These are phyloP conservation scores for Mycena vulgaris DNA, from an alignment of 768 basidiomycete genomes.

Conservation along the genomic window DNA sequence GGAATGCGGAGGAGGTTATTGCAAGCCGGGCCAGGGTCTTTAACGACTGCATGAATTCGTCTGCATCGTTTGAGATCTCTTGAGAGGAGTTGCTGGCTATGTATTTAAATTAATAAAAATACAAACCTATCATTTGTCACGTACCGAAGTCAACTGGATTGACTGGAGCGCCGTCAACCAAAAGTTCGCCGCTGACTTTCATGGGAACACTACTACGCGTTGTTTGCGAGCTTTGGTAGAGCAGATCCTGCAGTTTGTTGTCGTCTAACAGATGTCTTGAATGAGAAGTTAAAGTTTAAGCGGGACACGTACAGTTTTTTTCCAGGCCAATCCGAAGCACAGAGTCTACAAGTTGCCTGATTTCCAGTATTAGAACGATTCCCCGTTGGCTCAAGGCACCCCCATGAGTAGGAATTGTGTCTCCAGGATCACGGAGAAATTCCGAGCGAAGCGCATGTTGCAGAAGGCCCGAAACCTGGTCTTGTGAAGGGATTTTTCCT, in stretches of 20 bases:
- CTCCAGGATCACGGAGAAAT: conserved; percentile 38
- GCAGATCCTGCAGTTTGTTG: conserved; percentile 55
- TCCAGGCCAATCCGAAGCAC: conserved; percentile 53
- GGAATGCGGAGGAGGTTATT: conserved; percentile 54
- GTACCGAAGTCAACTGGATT: conserved; percentile 33
- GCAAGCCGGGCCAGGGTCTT: conserved; percentile 47
- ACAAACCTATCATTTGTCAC: conserved; percentile 16
- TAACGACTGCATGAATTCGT: conserved; percentile 46
- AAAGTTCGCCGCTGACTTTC: conserved; percentile 37
- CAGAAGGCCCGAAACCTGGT: conserved; percentile 49
- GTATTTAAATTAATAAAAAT: neutral
- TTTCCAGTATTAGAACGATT: conserved; percentile 46
- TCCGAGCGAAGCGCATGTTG: conserved; percentile 46
- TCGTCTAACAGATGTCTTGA: conserved; percentile 46
- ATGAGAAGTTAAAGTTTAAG: neutral
- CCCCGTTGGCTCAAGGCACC: conserved; percentile 50
- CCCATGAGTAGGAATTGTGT: conserved; percentile 32
- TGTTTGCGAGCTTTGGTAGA: conserved; percentile 48
- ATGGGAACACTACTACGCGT: conserved; percentile 41
- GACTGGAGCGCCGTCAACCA: conserved; percentile 35
- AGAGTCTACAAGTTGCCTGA: conserved; percentile 50
- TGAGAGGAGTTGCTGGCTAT: conserved; percentile 35
- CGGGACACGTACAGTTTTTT: conserved; percentile 53
- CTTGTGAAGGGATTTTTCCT: conserved; percentile 58
- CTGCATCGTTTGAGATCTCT: conserved; percentile 48